Evolutionary conservation across 345 rosid genomes (phyloP), one percentile per base, ranked within the genome.

Genomic region (Theobroma cacao): DNA sequence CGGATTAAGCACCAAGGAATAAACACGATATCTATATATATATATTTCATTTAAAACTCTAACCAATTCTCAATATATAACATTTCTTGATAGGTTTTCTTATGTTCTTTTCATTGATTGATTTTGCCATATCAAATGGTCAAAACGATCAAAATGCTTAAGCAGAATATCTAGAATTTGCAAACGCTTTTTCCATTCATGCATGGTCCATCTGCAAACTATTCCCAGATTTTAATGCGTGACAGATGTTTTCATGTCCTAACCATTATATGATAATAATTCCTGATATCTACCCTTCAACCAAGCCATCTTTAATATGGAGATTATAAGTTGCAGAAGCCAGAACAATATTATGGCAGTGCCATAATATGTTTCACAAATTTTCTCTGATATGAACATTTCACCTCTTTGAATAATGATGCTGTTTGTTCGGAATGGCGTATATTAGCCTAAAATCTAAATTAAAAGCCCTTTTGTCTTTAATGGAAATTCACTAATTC

Each of bases 11-110:
- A 53, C 48, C 64, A 8, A 22, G 50, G 64, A 55, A 36, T 55
- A 38, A 72, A 56, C 63, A 36, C 30, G 14, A 73, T 73, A 73
- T 55, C 76, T n/a, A n/a, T n/a, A n/a, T n/a, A n/a, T n/a, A n/a
- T n/a, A n/a, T n/a, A n/a, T n/a, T n/a, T 55, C 64, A 53, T 72
- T 52, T 52, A 55, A 72, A 72, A 38, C 63, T 12, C 43, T 72
- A 70, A 55, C 63, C 28, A 55, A 45, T 14, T 36, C 76, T 34
- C 76, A 55, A 56, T 73, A 73, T 14, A 52, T 14, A 14, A 3
- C 0, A 2, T 73, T 36, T 50, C 59, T 48, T 30, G 41, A 48
- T 33, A 40, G 15, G 59, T 4, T 41, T 22, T 67, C 8, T 73
- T 7, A n/a, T 36, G 12, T 36, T 34, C 14, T 22, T 34, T 24